Evolutionary conservation across 257 asterid genomes (phyloP).

Genomic region (Nicotiana noctiflora): DNA sequence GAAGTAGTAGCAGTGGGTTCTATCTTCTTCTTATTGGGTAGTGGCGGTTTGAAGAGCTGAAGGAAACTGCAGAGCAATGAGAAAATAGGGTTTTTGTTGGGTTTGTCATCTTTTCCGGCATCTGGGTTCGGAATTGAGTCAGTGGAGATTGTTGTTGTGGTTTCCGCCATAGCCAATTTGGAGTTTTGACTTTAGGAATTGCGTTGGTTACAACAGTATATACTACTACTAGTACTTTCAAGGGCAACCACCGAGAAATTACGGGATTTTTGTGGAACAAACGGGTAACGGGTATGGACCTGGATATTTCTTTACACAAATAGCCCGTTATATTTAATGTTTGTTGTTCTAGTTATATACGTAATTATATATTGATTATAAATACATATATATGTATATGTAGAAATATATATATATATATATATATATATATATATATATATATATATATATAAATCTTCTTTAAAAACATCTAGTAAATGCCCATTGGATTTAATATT

Average conservation of each 20-base stretch:
- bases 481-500: no score
- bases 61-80: slow-evolving; percentile 38
- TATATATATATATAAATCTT: no score
- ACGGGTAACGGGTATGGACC: background rate
- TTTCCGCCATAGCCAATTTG: slow-evolving; percentile 7
- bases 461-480: no score
- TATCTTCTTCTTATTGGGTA: slow-evolving; percentile 15
- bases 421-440: no score
- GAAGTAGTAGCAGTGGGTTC: slow-evolving; percentile 17
- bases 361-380: no score
- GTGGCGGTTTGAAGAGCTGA: slow-evolving; percentile 40
- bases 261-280: background rate
- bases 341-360: accelerated
- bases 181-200: slow-evolving; percentile 4
- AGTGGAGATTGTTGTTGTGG: background rate
- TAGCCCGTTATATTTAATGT: no score
- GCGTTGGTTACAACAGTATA: slow-evolving; percentile 11
- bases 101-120: background rate
- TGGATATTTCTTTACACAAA: background rate
- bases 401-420: no score
- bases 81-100: slow-evolving; percentile 32
- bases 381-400: no score
- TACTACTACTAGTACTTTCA: background rate
- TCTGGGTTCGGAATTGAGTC: background rate
- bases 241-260: background rate